Evolutionary conservation across 177 flowering plant genomes (phyloP), one percentile per base, ranked within the genome.

Genomic region (Telopea speciosissima): DNA sequence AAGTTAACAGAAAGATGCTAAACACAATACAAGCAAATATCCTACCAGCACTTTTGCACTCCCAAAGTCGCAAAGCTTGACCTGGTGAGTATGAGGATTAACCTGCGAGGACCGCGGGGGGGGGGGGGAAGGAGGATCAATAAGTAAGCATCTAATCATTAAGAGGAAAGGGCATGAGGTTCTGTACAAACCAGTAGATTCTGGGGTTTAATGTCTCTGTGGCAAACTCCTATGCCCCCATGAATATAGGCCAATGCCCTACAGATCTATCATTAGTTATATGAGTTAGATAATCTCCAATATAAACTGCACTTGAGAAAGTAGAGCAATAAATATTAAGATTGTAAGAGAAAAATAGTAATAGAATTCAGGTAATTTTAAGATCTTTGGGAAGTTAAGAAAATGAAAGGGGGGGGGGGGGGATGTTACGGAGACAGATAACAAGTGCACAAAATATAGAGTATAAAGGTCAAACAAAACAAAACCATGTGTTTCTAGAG

Each of bases 41-140:
- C 78, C 22, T 83, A 89, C 94, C 89, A 89, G 75, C 65, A 89
- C 94, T 86, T 89, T 90, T 67, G 92, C 92, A 78, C 92, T 86
- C 45, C 93, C 91, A 82, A 89, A 86, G 68, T 87, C 91, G 65
- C 93, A 89, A 33, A 87, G 72, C 76, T 89, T 89, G 67, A 89
- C 82, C 78, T 88, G 91, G 75, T 89, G 94, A 28, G 88, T 86
- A 62, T 89, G 94, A 45, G 94, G 94, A 80, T 89, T 88, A 58
- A 89, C 93, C 93, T 88, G 84, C 67, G 67, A 80, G 56, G 73
- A 3, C 1, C 0, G 54, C 0, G 17, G 17, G 19, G 3, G 17
- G 8, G 40, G 40, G 40, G 40, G 40, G 40, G 40, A 49, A 8
- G n/a, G 49, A 44, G 8, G 28, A 40, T 19, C 63, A 8, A 52